Evolutionary conservation across 345 rosid genomes (phyloP).

Genomic region (Citrus medica): DNA sequence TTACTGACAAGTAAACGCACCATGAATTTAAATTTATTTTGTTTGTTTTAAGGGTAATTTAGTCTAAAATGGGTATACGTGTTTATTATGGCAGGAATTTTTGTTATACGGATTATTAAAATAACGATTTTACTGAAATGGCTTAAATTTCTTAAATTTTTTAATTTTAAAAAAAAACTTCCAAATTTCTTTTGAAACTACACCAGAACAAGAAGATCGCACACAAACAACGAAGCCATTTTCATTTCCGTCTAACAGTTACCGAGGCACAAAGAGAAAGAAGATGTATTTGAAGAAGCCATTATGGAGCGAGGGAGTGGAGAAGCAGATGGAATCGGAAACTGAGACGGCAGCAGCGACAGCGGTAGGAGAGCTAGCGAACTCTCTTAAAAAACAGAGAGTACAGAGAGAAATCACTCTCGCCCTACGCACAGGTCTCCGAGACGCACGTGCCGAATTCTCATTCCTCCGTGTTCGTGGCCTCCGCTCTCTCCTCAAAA

Average conservation of each 20-base stretch:
- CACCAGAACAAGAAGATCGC: neutral
- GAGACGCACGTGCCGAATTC: constrained; percentile 86
- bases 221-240: neutral
- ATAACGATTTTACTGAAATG: too few species aligned
- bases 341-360: constrained; percentile 25
- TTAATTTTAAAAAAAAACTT: too few species aligned
- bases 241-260: neutral
- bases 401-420: constrained; percentile 84
- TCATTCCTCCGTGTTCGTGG: constrained; percentile 91
- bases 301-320: constrained; percentile 51
- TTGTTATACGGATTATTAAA: too few species aligned
- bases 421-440: constrained; percentile 80
- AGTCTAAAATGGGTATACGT: too few species aligned
- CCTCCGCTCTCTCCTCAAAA: constrained; percentile 81
- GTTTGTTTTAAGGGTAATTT: too few species aligned
- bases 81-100: too few species aligned
- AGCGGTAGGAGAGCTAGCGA: constrained; percentile 72
- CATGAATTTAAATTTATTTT: too few species aligned
- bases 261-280: too few species aligned
- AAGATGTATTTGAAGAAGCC: constrained; percentile 57
- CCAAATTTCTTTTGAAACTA: too few species aligned
- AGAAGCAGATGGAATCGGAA: constrained; percentile 16
- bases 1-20: too few species aligned
- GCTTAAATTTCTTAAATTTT: too few species aligned
- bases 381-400: constrained; percentile 58